Evolutionary conservation across 768 basidiomycete species (phyloP).

Genomic region (Termitomyces eurrhizus): DNA sequence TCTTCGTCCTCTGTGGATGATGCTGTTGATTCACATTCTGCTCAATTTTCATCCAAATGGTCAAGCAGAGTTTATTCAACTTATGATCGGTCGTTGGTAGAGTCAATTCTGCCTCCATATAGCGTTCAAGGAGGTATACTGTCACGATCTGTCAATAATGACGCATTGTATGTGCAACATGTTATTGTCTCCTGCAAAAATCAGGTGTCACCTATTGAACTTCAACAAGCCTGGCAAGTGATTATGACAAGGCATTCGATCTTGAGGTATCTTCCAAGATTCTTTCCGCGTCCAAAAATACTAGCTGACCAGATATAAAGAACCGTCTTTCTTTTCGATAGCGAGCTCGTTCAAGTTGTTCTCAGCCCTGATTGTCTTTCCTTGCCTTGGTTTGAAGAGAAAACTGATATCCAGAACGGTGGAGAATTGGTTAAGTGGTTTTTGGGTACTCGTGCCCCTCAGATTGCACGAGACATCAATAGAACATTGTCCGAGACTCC

Average conservation of each 20-base stretch:
- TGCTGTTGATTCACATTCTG: neutral
- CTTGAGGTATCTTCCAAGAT: slow-evolving; percentile 19
- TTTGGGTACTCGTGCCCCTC: slow-evolving; percentile 10
- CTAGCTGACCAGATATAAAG: slow-evolving; percentile 14
- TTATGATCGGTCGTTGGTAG: slow-evolving; percentile 17
- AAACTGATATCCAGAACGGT: neutral
- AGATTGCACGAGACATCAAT: slow-evolving; percentile 25
- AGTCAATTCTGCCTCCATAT: slow-evolving; percentile 35
- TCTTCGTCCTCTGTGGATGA: neutral
- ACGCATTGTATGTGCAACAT: slow-evolving; percentile 42
- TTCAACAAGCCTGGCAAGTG: slow-evolving; percentile 32
- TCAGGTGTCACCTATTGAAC: slow-evolving; percentile 14
- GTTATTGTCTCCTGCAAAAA: slow-evolving; percentile 28
- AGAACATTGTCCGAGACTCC: slow-evolving; percentile 21
- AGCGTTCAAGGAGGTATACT: slow-evolving; percentile 46
- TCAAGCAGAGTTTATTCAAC: slow-evolving; percentile 10
- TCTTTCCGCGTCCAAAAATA: neutral
- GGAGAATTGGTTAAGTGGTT: slow-evolving; percentile 21
- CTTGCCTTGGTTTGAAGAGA: slow-evolving; percentile 19
- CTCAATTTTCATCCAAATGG: slow-evolving; percentile 16
- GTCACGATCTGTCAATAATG: slow-evolving; percentile 32
- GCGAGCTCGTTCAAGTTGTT: slow-evolving; percentile 25
- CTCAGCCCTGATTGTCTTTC: slow-evolving; percentile 14
- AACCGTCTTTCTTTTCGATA: slow-evolving; percentile 28
- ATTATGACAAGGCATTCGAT: slow-evolving; percentile 24